Percentiles rank a stretch among this genome's conserved stretches.
Conservation (phyloP, 306 rosid species). For the Begonia masoniana region DNA sequence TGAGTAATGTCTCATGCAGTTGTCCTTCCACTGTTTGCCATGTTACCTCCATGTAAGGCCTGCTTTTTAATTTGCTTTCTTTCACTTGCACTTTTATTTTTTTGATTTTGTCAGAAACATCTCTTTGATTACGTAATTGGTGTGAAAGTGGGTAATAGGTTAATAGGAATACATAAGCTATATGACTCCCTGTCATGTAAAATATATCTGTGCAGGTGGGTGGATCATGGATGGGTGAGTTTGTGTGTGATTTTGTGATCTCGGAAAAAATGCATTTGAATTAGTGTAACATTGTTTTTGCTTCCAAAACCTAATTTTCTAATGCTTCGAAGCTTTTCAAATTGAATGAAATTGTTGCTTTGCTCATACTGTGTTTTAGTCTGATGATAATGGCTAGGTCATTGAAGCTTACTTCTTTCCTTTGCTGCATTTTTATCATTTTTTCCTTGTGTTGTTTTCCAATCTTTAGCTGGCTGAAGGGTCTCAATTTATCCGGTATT, state of each 20-base stretch:
- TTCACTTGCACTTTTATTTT: neutral
- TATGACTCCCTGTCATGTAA: neutral
- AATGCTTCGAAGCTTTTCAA: no score
- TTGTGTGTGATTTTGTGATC: no score
- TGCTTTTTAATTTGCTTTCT: neutral
- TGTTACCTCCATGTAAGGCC: constrained; percentile 35
- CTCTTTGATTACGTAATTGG: neutral
- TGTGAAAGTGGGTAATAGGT: neutral
- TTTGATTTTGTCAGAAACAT: neutral
- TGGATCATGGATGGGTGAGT: no score
- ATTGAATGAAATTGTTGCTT: no score
- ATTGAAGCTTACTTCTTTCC: no score
- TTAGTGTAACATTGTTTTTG: neutral
- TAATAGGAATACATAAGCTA: no score
- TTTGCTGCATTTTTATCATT: neutral
- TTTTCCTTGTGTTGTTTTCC: neutral
- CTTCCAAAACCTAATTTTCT: neutral
- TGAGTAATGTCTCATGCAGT: constrained; percentile 34
- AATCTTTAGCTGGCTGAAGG: constrained; percentile 30
- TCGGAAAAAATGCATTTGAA: neutral
- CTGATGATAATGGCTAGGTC: neutral
- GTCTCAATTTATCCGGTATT: constrained; percentile 39
- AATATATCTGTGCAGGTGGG: neutral
- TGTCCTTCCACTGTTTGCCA: constrained; percentile 44
- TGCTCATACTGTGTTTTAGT: neutral